Evolutionary conservation across 192 early-diverging fungal species (phyloP).

Genomic region (Coemansia sp.): DNA sequence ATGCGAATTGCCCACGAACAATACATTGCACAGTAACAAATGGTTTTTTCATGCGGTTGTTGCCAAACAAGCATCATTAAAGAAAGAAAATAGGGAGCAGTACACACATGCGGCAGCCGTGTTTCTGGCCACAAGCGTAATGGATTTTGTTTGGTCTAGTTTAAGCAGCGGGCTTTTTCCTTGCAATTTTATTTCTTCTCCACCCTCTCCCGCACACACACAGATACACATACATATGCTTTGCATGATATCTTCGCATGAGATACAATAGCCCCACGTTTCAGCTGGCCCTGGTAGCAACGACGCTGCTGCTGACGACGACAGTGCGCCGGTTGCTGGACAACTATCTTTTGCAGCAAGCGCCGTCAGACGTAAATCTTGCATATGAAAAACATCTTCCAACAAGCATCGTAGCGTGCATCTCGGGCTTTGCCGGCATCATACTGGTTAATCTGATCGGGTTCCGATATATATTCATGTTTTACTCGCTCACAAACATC

Average conservation of each 20-base stretch:
- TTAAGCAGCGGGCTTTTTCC: no score
- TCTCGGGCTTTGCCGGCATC: slow-evolving; percentile 32
- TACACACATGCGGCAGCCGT: not conserved
- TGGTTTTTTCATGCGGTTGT: no score
- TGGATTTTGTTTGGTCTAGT: no score
- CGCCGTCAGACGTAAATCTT: slow-evolving; percentile 29
- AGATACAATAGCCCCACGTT: slow-evolving; percentile 31
- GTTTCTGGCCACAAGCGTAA: no score
- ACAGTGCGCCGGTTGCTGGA: slow-evolving; percentile 22
- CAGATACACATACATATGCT: not conserved
- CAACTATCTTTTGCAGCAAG: slow-evolving; percentile 23
- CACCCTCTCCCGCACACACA: no score
- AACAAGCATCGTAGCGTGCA: slow-evolving; percentile 29
- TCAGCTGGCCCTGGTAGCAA: slow-evolving; percentile 24
- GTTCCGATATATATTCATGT: slow-evolving; percentile 25
- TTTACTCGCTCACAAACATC: slow-evolving; percentile 26
- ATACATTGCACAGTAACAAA: no score
- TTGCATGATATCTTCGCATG: not conserved
- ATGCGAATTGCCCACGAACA: no score
- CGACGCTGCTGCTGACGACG: slow-evolving; percentile 24
- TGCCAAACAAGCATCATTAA: not conserved
- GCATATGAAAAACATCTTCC: slow-evolving; percentile 28
- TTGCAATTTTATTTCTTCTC: no score
- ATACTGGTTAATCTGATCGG: slow-evolving; percentile 34
- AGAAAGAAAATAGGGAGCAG: not conserved